Base-by-base conservation (phyloP, 2,329 filamentous ascomycete genomes). In the Graphilbum sp. region DNA sequence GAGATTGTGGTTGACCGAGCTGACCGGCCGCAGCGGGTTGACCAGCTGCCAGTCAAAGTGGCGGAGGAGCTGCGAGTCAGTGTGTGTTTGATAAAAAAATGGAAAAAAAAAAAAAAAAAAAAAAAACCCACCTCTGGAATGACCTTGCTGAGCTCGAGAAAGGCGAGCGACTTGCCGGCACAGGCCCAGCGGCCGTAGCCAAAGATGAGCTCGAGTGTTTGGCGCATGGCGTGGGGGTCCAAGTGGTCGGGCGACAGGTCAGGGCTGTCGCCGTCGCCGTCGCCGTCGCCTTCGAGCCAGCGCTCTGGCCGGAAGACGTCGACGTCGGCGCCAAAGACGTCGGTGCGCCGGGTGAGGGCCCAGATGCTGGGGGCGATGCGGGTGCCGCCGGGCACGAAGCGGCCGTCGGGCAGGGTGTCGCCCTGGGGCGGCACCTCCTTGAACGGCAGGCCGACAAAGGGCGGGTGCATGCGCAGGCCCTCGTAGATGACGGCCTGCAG, bases 401-500 rank as follows among this genome's bases (percentile, higher is more conserved):
- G 47, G 19, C 58, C 58, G 32, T 54, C 52, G 18, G 62, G 50
- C 7, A 54, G 48, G 35, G 58, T 56, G 34, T 59, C 61, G 15
- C 54, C 54, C 2, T 50, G 47, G 7, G 61, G 59, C 13, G 60
- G 54, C 2, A 53, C 54, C 35, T 47, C 48, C 39, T 41, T 43
- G 27, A 18, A 18, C 16, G 46, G 41, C 8, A 46, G 34, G 1
- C 57, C 58, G 2, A 55, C 54, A 0, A 62, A 55, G 0, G 64
- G 63, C 27, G 64, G 61, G 42, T 56, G 59, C 18, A 68, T 54
- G 0, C 67, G 56, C 16, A 69, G 49, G 0, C 58, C 60, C 45
- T 71, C 67, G 36, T 60, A 60, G 30, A 71, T 59, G 5, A 63
- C 61, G 0, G 67, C 67, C 43, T 65, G 60, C 8, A 72, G 54